Evolutionary conservation across 2,329 filamentous ascomycete species (phyloP).

Genomic region (Emmonsia crescens): DNA sequence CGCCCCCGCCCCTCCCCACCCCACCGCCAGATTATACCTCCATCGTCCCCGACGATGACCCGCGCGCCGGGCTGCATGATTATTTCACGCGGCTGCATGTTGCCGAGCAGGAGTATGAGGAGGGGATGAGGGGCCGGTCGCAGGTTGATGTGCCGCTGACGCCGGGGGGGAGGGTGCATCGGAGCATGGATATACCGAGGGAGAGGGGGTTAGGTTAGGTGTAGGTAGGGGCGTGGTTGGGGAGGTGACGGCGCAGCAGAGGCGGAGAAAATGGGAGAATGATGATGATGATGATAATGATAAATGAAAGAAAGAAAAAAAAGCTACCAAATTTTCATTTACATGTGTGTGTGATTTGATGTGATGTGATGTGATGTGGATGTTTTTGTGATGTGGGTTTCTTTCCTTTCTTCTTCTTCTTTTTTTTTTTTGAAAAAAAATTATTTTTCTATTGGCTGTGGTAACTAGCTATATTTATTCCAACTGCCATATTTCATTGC

Average conservation of each 20-base stretch:
- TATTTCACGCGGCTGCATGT: constrained; percentile 70
- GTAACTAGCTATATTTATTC: too few species aligned
- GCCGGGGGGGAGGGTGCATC: constrained; percentile 50
- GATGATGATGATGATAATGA: too few species aligned
- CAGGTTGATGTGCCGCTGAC: constrained; percentile 50
- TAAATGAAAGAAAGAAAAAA: too few species aligned
- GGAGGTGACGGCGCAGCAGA: neutral
- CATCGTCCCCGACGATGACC: constrained; percentile 60
- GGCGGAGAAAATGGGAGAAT: neutral
- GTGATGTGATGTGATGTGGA: too few species aligned
- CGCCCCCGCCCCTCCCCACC: constrained; percentile 62
- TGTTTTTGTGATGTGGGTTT: too few species aligned
- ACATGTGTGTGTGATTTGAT: too few species aligned
- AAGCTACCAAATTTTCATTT: too few species aligned
- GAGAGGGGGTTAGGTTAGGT: constrained; percentile 44
- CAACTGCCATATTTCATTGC: too few species aligned
- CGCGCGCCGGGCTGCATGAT: constrained; percentile 48
- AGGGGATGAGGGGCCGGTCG: constrained; percentile 28
- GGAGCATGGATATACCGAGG: constrained; percentile 54
- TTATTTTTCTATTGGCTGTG: too few species aligned
- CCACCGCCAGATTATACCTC: constrained; percentile 77
- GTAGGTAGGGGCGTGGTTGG: neutral
- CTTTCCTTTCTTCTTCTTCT: too few species aligned
- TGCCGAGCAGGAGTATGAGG: constrained; percentile 52
- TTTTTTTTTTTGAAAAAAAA: too few species aligned